Percentiles rank a stretch among this genome's conserved stretches.
Conservation (phyloP, 2,329 filamentous ascomycete species). For the Lasiodiplodia sp. region DNA sequence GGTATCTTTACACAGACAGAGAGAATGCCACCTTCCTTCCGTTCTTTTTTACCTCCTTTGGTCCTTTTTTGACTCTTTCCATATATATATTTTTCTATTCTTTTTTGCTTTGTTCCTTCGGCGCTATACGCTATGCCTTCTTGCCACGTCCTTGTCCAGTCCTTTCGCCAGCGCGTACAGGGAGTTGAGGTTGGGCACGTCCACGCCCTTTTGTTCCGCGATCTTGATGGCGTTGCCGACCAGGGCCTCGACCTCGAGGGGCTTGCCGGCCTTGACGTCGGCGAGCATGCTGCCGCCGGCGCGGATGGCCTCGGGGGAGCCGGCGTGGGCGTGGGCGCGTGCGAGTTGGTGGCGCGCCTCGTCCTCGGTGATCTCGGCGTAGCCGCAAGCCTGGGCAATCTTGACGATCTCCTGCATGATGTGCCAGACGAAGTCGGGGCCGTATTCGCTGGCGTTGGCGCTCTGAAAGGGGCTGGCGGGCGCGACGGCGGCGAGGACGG, state of each 20-base stretch:
- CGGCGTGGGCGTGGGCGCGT: constrained; percentile 46
- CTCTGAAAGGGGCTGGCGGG: constrained; percentile 41
- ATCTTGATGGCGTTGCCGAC: constrained; percentile 55
- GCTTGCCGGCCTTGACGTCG: constrained; percentile 51
- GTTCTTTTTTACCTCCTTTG: constrained; percentile 1
- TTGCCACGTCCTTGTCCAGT: constrained; percentile 45
- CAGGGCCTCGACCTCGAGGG: constrained; percentile 60
- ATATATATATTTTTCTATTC: not conserved
- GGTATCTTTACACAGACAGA: constrained; percentile 21
- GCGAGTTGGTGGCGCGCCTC: constrained; percentile 49
- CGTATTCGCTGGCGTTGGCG: constrained; percentile 48
- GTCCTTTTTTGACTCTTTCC: not conserved
- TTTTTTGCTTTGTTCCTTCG: not conserved
- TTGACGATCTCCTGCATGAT: constrained; percentile 56
- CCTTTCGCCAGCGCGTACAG: constrained; percentile 56
- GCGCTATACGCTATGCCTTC: constrained; percentile 1
- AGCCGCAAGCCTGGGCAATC: constrained; percentile 52
- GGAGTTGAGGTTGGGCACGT: constrained; percentile 51
- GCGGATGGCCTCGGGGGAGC: constrained; percentile 40
- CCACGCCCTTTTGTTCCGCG: constrained; percentile 49
- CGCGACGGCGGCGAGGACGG: constrained; percentile 57
- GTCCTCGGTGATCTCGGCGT: constrained; percentile 46
- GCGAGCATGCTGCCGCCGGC: constrained; percentile 60
- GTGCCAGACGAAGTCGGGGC: constrained; percentile 47
- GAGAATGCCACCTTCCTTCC: constrained; percentile 4